A percentile compares a stretch with the other conserved stretches of the same genome.
phyloP scores from a whole-genome alignment of 2,329 filamentous ascomycete genomes.

The Tolypocladium album region DNA sequence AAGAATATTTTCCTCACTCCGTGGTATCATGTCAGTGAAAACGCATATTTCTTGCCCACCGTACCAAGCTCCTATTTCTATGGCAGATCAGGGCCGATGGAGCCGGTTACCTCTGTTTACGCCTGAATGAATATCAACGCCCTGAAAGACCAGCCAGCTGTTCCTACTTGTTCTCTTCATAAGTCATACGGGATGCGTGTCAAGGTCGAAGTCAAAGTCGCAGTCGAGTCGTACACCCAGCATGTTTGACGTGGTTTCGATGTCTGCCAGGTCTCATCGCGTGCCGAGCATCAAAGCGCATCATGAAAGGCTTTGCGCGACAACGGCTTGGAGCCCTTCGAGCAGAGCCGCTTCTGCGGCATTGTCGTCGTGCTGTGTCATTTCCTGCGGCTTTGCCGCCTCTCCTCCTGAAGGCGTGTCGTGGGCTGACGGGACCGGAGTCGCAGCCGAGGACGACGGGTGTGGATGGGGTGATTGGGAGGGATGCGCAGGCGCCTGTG shows the following conservation, averaged over 20 bases:
- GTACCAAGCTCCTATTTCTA: not conserved
- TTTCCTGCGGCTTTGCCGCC: constrained; percentile 11
- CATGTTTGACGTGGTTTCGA: not conserved
- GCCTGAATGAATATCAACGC: not conserved
- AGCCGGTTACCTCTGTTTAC: not conserved
- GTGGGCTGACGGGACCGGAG: not conserved
- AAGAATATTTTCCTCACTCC: not conserved
- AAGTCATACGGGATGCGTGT: not conserved
- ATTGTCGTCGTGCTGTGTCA: constrained; percentile 17
- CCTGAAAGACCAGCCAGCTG: not conserved
- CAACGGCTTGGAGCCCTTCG: constrained; percentile 22
- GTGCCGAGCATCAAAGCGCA: not conserved
- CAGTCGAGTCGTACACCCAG: not conserved
- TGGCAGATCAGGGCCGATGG: not conserved
- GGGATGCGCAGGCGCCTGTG: not conserved
- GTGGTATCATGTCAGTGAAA: constrained; percentile 1
- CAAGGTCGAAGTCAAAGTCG: not conserved
- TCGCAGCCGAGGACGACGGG: not conserved
- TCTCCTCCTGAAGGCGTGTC: constrained; percentile 11
- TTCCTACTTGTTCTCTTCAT: not conserved
- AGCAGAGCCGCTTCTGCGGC: constrained; percentile 22
- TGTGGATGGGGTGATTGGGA: constrained; percentile 1
- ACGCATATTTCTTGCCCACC: not conserved
- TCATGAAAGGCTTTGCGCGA: constrained; percentile 15
- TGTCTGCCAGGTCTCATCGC: not conserved